Evolutionary conservation across 495 filamentous ascomycete species (phyloP), one percentile per base, ranked within the genome.

Genomic region (Alectoria sarmentosa): DNA sequence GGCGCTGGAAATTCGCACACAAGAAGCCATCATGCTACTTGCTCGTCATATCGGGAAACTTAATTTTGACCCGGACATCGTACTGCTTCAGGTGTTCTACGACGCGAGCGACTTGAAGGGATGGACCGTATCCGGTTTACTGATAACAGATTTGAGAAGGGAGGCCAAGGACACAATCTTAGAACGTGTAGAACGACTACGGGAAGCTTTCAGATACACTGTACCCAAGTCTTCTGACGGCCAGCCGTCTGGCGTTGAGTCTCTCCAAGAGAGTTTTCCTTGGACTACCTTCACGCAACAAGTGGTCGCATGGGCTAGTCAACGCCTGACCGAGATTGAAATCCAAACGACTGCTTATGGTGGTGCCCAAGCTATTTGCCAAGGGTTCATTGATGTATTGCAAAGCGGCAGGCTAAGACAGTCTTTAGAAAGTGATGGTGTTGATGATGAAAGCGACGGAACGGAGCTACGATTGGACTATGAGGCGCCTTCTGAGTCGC

Each of bases 1-100:
- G 23, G 76, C 70, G 5, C 64, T 80, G 39, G 73, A 78, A 28
- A 59, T 80, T 38, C 74, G 76, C 4, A 80, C 76, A 4, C 77
- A 79, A 48, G 60, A 69, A 44, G 62, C 69, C 11, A 73, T 80
- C n/a, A 54, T 64, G 34, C 55, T 67, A 17, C 65, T 78, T 26
- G 30, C 65, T 11, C 60, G 65, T 34, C 38, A 61, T 19, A 36
- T 48, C 23, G 37, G 69, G 13, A 64, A 74, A 14, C 32, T 56
- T 1, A 65, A 72, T 41, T 71, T 69, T 23, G 65, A 77, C 66
- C 72, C 73, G 21, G 76, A 79, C 32, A 30, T 39, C 14, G 62
- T 73, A 8, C 38, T 77, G 15, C 44, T 57, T 15, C 61, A 69
- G 15, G 52, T 67, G 1, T 77, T 77, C 57, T 73, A 69, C n/a